These are phyloP conservation scores for Thielaviopsis punctulata DNA, from an alignment of 2,329 filamentous ascomycete genomes.

Conservation along the genomic window DNA sequence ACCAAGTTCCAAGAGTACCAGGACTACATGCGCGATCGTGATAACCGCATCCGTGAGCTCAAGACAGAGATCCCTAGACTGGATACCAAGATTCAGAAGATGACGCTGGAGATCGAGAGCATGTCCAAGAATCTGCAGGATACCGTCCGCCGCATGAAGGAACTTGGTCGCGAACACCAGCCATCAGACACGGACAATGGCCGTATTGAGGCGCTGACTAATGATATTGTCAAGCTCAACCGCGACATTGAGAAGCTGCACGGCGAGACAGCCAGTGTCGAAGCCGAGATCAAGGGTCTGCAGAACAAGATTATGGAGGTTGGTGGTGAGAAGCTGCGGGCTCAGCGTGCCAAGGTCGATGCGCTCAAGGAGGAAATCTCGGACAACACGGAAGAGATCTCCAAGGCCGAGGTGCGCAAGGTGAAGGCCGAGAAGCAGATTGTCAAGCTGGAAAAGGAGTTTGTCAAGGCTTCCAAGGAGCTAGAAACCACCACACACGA, in stretches of 20 bases:
- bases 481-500: conserved; percentile 55
- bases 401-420: conserved; percentile 70
- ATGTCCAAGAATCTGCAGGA: conserved; percentile 70
- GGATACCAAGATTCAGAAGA: conserved; percentile 83
- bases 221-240: conserved; percentile 58
- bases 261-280: conserved; percentile 71
- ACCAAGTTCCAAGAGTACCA: conserved; percentile 70
- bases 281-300: conserved; percentile 79
- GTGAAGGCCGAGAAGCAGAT: conserved; percentile 90
- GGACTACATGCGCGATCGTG: conserved; percentile 64
- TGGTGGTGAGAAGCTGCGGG: conserved; percentile 79
- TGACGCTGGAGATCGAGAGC: conserved; percentile 75
- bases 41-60: conserved; percentile 53
- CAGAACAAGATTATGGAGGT: conserved; percentile 98
- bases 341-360: conserved; percentile 83
- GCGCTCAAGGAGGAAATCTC: conserved; percentile 72
- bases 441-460: conserved; percentile 70
- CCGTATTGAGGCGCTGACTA: conserved; percentile 54
- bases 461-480: conserved; percentile 63
- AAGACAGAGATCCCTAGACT: conserved; percentile 65
- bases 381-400: conserved; percentile 63
- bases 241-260: conserved; percentile 66
- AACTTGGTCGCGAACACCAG: conserved; percentile 65
- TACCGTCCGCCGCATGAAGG: conserved; percentile 67
- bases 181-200: conserved; percentile 65